These are phyloP conservation scores for Rhodotorula sp. DNA, from an alignment of 1,284 basidiomycete species.

Conservation along the genomic window DNA sequence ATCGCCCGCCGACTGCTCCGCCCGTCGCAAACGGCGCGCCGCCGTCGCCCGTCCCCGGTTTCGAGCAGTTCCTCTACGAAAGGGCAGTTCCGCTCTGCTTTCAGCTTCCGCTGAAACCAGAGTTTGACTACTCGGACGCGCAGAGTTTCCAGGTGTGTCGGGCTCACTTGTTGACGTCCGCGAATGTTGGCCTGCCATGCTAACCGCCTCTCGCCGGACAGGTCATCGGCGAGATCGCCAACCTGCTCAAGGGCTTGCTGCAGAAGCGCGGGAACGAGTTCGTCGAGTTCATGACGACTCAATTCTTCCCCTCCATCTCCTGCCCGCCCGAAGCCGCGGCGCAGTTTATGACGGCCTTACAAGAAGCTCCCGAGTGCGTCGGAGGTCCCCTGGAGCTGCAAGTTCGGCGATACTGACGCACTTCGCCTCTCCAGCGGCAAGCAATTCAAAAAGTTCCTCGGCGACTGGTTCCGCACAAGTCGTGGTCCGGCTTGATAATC, in stretches of 20 bases:
- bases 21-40: slow-evolving; percentile 35
- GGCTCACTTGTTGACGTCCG: not conserved
- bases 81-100: slow-evolving; percentile 80
- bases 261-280: slow-evolving; percentile 80
- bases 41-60: slow-evolving; percentile 69
- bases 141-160: slow-evolving; percentile 73
- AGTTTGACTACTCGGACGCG: slow-evolving; percentile 85
- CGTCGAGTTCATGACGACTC: slow-evolving; percentile 71
- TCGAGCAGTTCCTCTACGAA: slow-evolving; percentile 90
- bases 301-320: slow-evolving; percentile 73
- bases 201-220: slow-evolving; percentile 49
- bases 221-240: slow-evolving; percentile 84
- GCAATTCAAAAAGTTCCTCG: slow-evolving; percentile 36
- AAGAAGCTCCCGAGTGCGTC: slow-evolving; percentile 35
- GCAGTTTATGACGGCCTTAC: slow-evolving; percentile 25
- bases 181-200: not conserved
- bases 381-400: not conserved
- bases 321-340: slow-evolving; percentile 27
- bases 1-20: slow-evolving; percentile 14
- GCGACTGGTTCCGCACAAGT: slow-evolving; percentile 26
- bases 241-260: slow-evolving; percentile 74
- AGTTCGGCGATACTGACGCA: not conserved
- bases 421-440: slow-evolving; percentile 22
- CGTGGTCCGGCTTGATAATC: slow-evolving; percentile 14
- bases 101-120: slow-evolving; percentile 70